Percentiles rank a stretch among this genome's conserved stretches.
Evolutionary conservation across 331 rosid genomes (phyloP).

Genomic region (Cydonia oblonga): DNA sequence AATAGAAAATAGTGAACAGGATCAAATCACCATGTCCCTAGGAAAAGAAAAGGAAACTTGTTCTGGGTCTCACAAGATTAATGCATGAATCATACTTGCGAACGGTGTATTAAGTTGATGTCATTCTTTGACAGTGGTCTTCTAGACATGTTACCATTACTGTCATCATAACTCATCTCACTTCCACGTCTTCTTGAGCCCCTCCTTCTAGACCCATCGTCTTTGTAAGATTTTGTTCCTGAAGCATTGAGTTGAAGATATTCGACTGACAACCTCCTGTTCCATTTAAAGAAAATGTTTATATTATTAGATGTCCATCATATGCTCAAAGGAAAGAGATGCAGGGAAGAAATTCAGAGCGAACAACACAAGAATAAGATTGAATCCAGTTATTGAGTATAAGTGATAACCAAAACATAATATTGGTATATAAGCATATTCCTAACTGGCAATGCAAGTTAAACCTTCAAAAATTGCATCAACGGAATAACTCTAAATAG

Average conservation of each 20-base stretch:
- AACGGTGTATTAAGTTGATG: conserved; percentile 69
- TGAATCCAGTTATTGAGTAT: neutral
- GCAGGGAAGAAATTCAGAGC: too few species aligned
- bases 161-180: conserved; percentile 39
- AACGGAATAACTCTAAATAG: neutral
- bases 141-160: conserved; percentile 37
- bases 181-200: conserved; percentile 42
- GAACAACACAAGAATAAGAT: neutral
- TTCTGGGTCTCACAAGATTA: neutral
- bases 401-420: neutral
- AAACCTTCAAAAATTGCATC: neutral
- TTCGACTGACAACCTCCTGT: conserved; percentile 86
- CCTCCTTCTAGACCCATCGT: conserved; percentile 61
- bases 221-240: conserved; percentile 48
- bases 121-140: conserved; percentile 78
- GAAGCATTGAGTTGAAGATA: conserved; percentile 72
- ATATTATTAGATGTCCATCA: neutral
- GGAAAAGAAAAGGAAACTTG: neutral
- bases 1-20: neutral
- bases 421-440: neutral
- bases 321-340: neutral
- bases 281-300: conserved; percentile 14
- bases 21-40: neutral
- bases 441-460: neutral
- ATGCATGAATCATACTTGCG: conserved; percentile 51